Evolutionary conservation across 2,329 filamentous ascomycete genomes (phyloP).

Genomic region (Ophiostoma ulmi): DNA sequence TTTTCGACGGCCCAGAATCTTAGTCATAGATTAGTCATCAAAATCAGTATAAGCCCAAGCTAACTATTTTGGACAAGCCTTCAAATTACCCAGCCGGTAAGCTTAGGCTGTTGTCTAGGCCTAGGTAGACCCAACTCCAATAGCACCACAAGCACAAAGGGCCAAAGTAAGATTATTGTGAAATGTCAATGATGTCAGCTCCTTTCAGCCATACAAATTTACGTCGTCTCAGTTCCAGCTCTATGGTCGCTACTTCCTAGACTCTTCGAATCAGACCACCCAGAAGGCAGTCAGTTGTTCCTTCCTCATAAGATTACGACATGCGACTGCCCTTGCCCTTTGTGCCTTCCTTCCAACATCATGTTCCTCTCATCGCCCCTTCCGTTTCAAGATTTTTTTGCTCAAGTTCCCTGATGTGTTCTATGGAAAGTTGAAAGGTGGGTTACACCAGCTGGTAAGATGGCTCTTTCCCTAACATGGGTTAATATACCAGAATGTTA

Average conservation of each 20-base stretch:
- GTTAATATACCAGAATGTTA: not conserved
- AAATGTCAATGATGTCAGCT: conserved; percentile 5
- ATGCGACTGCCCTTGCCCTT: too few species aligned
- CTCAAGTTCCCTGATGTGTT: not conserved
- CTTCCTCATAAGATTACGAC: not conserved
- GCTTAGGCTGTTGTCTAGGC: too few species aligned
- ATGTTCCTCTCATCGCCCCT: not conserved
- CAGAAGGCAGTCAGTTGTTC: too few species aligned
- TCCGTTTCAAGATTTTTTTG: not conserved
- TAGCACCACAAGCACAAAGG: not conserved
- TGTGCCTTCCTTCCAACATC: not conserved
- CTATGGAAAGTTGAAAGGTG: not conserved
- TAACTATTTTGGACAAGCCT: not conserved
- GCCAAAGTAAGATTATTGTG: not conserved
- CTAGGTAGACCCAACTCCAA: not conserved
- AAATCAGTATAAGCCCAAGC: not conserved
- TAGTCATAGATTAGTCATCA: conserved; percentile 8
- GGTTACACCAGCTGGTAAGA: not conserved
- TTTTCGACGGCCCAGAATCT: not conserved
- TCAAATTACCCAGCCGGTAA: not conserved
- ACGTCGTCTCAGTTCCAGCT: too few species aligned
- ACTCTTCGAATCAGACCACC: too few species aligned
- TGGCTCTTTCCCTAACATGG: not conserved
- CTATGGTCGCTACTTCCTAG: too few species aligned
- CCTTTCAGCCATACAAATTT: too few species aligned